Conservation (phyloP, 495 filamentous ascomycete genomes). For the Hypoxylon fuscum region DNA sequence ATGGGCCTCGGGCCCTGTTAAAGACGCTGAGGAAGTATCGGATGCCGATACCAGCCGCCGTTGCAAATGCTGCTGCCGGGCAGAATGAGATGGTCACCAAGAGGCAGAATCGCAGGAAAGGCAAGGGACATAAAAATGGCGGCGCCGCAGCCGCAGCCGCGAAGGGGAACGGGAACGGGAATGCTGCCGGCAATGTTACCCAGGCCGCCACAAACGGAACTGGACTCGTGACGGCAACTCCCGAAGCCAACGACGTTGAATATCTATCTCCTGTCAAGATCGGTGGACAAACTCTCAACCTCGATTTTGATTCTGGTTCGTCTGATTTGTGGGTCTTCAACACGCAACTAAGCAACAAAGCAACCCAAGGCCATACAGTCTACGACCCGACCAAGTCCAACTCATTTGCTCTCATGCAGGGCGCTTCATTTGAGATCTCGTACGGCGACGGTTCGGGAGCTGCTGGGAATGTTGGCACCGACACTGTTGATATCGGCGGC, state of each 20-base stretch:
- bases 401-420: slow-evolving; percentile 55
- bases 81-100: slow-evolving; percentile 44
- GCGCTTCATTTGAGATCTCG: slow-evolving; percentile 67
- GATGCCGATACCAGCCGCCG: slow-evolving; percentile 55
- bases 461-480: slow-evolving; percentile 72
- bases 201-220: slow-evolving; percentile 44
- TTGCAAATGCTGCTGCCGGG: slow-evolving; percentile 50
- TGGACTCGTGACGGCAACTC: slow-evolving; percentile 68
- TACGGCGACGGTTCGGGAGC: slow-evolving; percentile 81
- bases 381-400: slow-evolving; percentile 70
- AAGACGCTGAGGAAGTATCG: slow-evolving; percentile 73
- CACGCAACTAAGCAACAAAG: slow-evolving; percentile 60
- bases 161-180: no score
- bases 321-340: slow-evolving; percentile 89
- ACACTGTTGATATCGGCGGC: slow-evolving; percentile 78
- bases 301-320: slow-evolving; percentile 87
- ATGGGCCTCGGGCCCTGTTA: slow-evolving; percentile 65
- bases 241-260: slow-evolving; percentile 69
- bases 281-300: slow-evolving; percentile 75
- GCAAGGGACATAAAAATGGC: slow-evolving; percentile 8
- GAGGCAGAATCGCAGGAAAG: slow-evolving; percentile 32
- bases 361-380: slow-evolving; percentile 62
- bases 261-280: slow-evolving; percentile 77
- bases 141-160: background rate
- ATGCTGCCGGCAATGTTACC: slow-evolving; percentile 8